These are phyloP conservation scores for Ceratocystis eucalypticola DNA, from an alignment of 2,329 filamentous ascomycete species.

Conservation along the genomic window DNA sequence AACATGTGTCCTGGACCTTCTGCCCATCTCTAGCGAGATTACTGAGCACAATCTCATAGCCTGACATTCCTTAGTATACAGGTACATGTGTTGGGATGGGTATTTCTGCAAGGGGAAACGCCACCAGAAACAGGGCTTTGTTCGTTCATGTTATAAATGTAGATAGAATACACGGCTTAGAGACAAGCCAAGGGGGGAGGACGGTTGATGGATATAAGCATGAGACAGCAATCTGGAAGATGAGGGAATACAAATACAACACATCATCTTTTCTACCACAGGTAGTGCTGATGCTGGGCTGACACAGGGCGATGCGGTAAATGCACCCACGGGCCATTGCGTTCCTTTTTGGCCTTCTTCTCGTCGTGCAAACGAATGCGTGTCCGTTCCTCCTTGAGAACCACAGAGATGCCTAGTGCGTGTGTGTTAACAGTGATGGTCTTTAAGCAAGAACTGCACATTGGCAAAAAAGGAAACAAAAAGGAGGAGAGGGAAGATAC, in stretches of 20 bases:
- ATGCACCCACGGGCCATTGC: slow-evolving; percentile 71
- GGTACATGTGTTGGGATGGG: not conserved
- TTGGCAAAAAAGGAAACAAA: not conserved
- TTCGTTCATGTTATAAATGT: too few relatives aligned
- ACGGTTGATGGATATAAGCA: not conserved
- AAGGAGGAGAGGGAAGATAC: slow-evolving; percentile 27
- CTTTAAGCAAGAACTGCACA: not conserved
- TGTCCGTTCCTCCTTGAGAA: slow-evolving; percentile 90
- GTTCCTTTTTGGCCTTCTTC: slow-evolving; percentile 58
- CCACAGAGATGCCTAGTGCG: slow-evolving; percentile 55
- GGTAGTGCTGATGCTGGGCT: slow-evolving; percentile 77
- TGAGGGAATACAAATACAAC: not conserved
- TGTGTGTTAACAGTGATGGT: slow-evolving; percentile 20
- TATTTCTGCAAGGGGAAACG: not conserved
- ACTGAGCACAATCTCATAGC: slow-evolving; percentile 7
- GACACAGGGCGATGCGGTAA: slow-evolving; percentile 75
- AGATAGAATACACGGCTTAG: slow-evolving; percentile 16
- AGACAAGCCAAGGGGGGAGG: not conserved
- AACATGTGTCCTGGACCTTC: not conserved
- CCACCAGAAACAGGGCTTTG: not conserved
- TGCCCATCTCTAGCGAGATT: not conserved
- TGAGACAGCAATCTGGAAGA: not conserved
- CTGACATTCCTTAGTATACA: slow-evolving; percentile 3
- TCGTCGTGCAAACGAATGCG: slow-evolving; percentile 69
- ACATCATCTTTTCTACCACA: slow-evolving; percentile 51